phyloP scores from a whole-genome alignment of 1,284 basidiomycete species.

The Trichosporon asahii region DNA sequence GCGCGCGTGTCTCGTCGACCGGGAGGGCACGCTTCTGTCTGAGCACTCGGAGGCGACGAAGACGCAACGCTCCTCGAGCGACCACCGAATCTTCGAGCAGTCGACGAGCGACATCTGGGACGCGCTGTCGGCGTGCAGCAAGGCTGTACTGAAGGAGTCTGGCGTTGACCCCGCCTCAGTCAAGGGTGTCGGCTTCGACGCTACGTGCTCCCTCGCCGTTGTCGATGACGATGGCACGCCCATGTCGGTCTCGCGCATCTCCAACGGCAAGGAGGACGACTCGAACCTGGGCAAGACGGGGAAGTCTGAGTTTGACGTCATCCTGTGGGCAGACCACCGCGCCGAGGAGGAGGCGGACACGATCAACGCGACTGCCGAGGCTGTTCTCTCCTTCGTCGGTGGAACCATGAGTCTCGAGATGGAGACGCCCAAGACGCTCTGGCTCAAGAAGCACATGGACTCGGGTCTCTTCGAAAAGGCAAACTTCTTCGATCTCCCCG shows the following conservation, averaged over 20 bases:
- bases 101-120: constrained; percentile 78
- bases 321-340: constrained; percentile 86
- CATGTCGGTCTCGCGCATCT: constrained; percentile 66
- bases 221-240: constrained; percentile 70
- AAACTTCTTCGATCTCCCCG: constrained; percentile 96
- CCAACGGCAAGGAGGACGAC: constrained; percentile 34
- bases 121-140: constrained; percentile 68
- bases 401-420: constrained; percentile 98
- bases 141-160: constrained; percentile 62
- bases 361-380: constrained; percentile 80
- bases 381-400: constrained; percentile 91
- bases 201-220: constrained; percentile 93
- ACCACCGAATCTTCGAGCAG: constrained; percentile 87
- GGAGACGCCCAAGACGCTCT: constrained; percentile 94
- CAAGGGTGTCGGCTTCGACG: constrained; percentile 92
- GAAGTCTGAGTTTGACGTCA: constrained; percentile 65
- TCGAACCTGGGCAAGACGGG: constrained; percentile 58
- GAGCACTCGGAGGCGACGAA: constrained; percentile 62
- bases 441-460: constrained; percentile 88
- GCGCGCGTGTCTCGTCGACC: constrained; percentile 75
- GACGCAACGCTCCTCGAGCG: constrained; percentile 77
- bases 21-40: constrained; percentile 72
- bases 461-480: constrained; percentile 69
- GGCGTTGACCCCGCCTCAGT: constrained; percentile 64
- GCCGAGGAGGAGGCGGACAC: constrained; percentile 85